Evolutionary conservation across 1,284 basidiomycete species (phyloP).

Genomic region (Malassezia nana): DNA sequence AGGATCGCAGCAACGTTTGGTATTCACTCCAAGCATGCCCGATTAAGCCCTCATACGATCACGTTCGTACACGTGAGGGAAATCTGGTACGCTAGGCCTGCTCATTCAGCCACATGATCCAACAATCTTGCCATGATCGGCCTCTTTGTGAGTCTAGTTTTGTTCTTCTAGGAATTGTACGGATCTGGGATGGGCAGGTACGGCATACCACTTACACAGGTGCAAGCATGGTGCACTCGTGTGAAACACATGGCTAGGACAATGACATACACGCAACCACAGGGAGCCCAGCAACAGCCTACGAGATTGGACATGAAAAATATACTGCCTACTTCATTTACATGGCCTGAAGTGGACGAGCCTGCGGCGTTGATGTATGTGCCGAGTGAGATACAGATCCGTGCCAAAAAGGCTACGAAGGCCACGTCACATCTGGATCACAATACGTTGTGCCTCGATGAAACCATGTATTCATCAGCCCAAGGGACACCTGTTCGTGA

Average conservation of each 20-base stretch:
- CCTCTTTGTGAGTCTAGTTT: conserved; percentile 4
- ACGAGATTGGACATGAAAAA: not conserved
- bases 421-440: not conserved
- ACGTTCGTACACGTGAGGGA: not conserved
- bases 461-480: not conserved
- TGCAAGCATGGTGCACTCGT: not conserved
- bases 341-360: not conserved
- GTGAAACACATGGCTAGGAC: not conserved
- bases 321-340: not conserved
- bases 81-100: conserved; percentile 4
- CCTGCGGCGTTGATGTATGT: not conserved
- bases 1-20: conserved; percentile 13
- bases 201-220: not conserved
- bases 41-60: not conserved
- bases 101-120: conserved; percentile 5
- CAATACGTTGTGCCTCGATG: not conserved
- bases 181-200: conserved; percentile 4
- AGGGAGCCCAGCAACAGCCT: not conserved
- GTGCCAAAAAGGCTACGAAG: not conserved
- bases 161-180: conserved; percentile 2
- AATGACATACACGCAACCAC: not conserved
- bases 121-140: not conserved
- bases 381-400: not conserved
- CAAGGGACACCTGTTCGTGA: not conserved
- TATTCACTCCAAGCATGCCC: not conserved